A percentile compares a stretch with the other conserved stretches of the same genome.
These are phyloP conservation scores for Daldinia childiae DNA, from an alignment of 495 filamentous ascomycete species.

Conservation along the genomic window DNA sequence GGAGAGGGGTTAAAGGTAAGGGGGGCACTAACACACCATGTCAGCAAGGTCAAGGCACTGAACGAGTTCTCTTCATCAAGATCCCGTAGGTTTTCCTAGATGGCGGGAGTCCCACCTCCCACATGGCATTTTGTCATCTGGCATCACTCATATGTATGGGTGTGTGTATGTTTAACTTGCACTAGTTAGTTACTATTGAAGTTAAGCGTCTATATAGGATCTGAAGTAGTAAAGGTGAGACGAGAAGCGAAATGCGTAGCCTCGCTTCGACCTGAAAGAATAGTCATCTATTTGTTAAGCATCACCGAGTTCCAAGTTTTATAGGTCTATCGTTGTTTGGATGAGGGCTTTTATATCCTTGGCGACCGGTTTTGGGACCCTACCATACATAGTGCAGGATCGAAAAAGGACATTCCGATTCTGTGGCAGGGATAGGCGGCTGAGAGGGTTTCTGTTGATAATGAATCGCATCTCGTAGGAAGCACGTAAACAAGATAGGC, in stretches of 20 bases:
- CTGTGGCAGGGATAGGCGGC: slow-evolving; percentile 29
- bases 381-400: slow-evolving; percentile 34
- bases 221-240: background rate
- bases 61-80: slow-evolving; percentile 32
- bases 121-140: slow-evolving; percentile 38
- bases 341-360: slow-evolving; percentile 34
- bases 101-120: slow-evolving; percentile 40
- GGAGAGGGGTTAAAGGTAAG: slow-evolving; percentile 12
- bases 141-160: background rate
- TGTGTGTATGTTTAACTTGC: background rate
- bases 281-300: background rate
- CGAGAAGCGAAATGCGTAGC: slow-evolving; percentile 2
- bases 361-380: slow-evolving; percentile 36
- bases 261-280: background rate
- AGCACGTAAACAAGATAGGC: slow-evolving; percentile 13
- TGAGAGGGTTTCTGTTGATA: slow-evolving; percentile 9
- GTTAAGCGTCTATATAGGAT: slow-evolving; percentile 5
- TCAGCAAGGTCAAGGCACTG: slow-evolving; percentile 16
- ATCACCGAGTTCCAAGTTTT: slow-evolving; percentile 16
- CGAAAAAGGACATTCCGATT: slow-evolving; percentile 11
- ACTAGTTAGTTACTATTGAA: slow-evolving; percentile 13
- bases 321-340: slow-evolving; percentile 10
- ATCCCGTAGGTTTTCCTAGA: slow-evolving; percentile 29
- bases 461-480: slow-evolving; percentile 33
- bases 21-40: slow-evolving; percentile 5